Base-by-base conservation (phyloP, 306 rosid species). In the Trifolium subterraneum region DNA sequence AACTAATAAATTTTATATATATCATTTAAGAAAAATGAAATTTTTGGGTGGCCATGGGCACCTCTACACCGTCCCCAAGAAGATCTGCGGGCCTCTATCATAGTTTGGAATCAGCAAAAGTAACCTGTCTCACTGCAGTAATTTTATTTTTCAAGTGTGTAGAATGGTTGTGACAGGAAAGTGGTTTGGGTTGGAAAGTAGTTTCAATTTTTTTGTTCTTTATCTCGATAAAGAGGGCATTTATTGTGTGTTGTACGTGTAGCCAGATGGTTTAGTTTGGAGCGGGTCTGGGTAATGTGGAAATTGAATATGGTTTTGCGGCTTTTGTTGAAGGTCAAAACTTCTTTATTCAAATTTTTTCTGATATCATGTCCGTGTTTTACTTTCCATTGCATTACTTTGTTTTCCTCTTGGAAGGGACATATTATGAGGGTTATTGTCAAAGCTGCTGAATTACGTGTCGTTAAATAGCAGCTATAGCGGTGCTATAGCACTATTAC, bases 391-490 rank as follows among this genome's bases (percentile, higher is more conserved):
- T 36, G 61, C 39, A 35, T 64, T 33, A 9, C 50, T 36, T 4
- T 38, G 13, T 19, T 64, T 64, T 50, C 56, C 15, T 10, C 50
- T 64, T 10, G 22, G 1, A 35, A 63, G 62, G 64, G 47, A 22
- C 44, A 52, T 10, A 41, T 10, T 29, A 27, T 63, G n/a, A 63
- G 9, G 23, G 44, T 62, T 13, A 62, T n/a, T 15, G n/a, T 33
- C 45, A 35, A 33, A 63, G 68, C 68, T 63, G n/a, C 41, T 55
- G 63, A 52, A 78, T 25, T 60, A 4, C 12, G 45, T n/a, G 50
- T 12, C 7, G 3, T 36, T 48, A 14, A 13, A 14, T 5, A 47
- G 9, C 18, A 6, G 18, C 39, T 15, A 15, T 48, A n/a, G 55
- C 1, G 55, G 10, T 4, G 16, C 16, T 44, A 13, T 44, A 44